phyloP scores from a whole-genome alignment of 2,329 filamentous ascomycete species.

The Ceratocystis papillata region DNA sequence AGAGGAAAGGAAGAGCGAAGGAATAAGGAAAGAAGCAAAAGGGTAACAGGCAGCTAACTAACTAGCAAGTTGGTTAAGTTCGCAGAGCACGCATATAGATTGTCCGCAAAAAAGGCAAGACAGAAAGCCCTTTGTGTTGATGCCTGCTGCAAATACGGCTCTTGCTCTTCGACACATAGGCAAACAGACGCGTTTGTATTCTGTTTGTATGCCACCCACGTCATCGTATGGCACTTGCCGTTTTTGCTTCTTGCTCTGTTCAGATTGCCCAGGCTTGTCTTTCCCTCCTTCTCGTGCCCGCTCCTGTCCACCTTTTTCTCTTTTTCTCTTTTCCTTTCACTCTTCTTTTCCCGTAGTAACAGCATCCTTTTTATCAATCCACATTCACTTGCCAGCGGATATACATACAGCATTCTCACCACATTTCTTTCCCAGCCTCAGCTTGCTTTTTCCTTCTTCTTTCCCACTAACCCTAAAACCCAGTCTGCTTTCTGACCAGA shows the following conservation, averaged over 20 bases:
- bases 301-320: neutral
- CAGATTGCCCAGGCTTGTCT: neutral
- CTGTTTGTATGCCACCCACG: neutral
- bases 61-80: neutral
- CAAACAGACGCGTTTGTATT: constrained; percentile 8
- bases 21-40: constrained; percentile 14
- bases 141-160: neutral
- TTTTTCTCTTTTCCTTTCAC: neutral
- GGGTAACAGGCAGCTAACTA: neutral
- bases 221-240: neutral
- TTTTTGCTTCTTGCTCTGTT: neutral
- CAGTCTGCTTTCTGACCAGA: neutral
- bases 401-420: neutral
- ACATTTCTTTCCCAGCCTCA: neutral
- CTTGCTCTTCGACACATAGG: neutral
- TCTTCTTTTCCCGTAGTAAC: neutral
- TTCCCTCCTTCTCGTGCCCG: neutral
- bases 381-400: neutral
- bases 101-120: neutral
- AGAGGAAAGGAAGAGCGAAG: neutral
- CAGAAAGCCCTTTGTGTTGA: neutral
- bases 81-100: neutral
- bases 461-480: neutral
- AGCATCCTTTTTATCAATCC: neutral
- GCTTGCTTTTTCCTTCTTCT: neutral